Base-by-base conservation (phyloP, 2,329 filamentous ascomycete species). In the Herpotrichia juniperi region DNA sequence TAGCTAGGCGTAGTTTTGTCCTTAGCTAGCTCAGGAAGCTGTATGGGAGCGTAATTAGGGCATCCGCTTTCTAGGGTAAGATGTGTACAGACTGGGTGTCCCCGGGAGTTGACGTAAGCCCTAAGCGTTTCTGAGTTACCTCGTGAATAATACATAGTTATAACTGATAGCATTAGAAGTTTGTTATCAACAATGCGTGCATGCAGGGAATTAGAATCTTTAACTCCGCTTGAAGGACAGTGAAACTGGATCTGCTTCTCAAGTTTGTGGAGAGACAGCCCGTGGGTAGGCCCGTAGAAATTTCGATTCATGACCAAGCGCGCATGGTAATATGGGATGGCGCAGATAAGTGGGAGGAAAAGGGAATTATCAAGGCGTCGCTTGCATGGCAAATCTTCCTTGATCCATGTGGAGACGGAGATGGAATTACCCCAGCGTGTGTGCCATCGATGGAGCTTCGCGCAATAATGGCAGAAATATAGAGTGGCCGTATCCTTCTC, bases 261-360 rank as follows among this genome's bases (percentile, higher is more conserved):
- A 43, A 63, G 47, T 49, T 31, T 50, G n/a, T 26, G 16, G 28
- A 51, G 35, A 42, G 55, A 31, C 22, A 48, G 40, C 9, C 61
- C 61, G 26, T 66, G 52, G n/a, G 42, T 40, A 24, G 51, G 26
- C 26, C 60, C 56, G 35, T 63, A 61, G 10, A 63, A 42, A 51
- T 61, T 54, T 32, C 49, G 53, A 42, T 66, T 63, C 55, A 64
- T 61, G 30, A 62, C 45, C 39, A 63, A 58, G 47, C 61, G 61
- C 39, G 53, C 56, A 48, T 53, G 28, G 24, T 56, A 34, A 34
- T 60, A 62, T 34, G 50, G 32, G 11, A 60, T 54, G 32, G 46
- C 26, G 17, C 26, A 17, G 12, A 0, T 39, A 6, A 26, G 21
- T 52, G 6, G 34, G n/a, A n/a, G n/a, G n/a, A n/a, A n/a, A n/a